Conservation (phyloP, 768 basidiomycete species). For the Coprinellus aureogranulatus region DNA sequence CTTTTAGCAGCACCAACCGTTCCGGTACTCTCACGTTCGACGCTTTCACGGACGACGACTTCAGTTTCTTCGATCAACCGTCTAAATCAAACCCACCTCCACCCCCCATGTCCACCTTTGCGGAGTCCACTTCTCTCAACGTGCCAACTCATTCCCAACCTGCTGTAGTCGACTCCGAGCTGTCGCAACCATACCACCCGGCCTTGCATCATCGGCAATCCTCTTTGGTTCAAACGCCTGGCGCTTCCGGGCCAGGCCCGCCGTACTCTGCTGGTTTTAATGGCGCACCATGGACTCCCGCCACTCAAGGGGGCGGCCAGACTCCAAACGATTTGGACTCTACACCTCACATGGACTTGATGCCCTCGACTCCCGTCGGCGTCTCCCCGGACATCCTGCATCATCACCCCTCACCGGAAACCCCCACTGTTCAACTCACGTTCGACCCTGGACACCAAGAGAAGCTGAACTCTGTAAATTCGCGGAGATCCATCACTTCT, state of each 20-base stretch:
- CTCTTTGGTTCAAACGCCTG: constrained; percentile 21
- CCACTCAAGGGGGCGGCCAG: constrained; percentile 20
- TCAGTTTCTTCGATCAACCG: constrained; percentile 79
- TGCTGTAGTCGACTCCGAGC: neutral
- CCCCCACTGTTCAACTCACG: constrained; percentile 53
- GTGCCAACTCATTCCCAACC: constrained; percentile 7
- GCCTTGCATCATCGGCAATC: constrained; percentile 9
- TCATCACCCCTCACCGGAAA: constrained; percentile 43
- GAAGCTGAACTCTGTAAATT: too few species aligned
- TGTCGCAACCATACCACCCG: neutral
- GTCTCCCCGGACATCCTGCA: constrained; percentile 39
- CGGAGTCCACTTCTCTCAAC: constrained; percentile 5
- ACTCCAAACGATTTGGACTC: constrained; percentile 21
- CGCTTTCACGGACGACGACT: constrained; percentile 83
- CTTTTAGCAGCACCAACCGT: constrained; percentile 22
- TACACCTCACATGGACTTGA: constrained; percentile 35
- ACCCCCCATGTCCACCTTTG: too few species aligned
- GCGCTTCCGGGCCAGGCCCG: constrained; percentile 18
- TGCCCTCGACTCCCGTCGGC: constrained; percentile 48
- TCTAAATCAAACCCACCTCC: constrained; percentile 18
- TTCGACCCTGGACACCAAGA: constrained; percentile 1
- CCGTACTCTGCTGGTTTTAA: constrained; percentile 1
- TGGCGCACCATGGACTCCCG: constrained; percentile 11
- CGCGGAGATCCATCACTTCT: constrained; percentile 5
- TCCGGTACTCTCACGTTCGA: constrained; percentile 45